Evolutionary conservation across 2,329 filamentous ascomycete species (phyloP), one percentile per base, ranked within the genome.

Genomic region (Cladosporium oxysporum): DNA sequence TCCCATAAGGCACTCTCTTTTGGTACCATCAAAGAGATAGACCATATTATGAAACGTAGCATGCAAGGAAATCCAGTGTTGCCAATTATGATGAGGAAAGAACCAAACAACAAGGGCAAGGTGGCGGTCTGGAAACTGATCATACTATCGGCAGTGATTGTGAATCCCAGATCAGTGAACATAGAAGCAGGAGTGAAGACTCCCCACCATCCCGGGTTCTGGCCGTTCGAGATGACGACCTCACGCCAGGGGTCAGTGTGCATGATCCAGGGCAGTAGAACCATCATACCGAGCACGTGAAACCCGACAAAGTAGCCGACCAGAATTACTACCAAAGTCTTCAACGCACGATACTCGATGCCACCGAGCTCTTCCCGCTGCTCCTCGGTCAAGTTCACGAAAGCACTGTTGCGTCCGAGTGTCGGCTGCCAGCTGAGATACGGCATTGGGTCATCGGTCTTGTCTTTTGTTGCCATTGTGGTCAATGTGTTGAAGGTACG

Each of bases 11-110:
- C 89, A 29, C 88, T 91, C 7, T 83, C 85, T 29, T 79, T 80
- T 3, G 91, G 88, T 0, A 89, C 85, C 58, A 91, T 70, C 64
- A 89, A 87, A 14, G 91, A 92, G 37, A 86, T 75, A 0, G 90
- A 72, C 94, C 95, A 99, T 67, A 99, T 98, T 68, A 95, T 87
- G 73, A 97, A 91, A 8, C 95, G 90, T 28, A 98, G 85, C 90
- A 97, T 93, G 74, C 95, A 91, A 0, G 94, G 95, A 72, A 98
- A 98, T 0, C 91, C 95, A 0, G 94, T 98, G 74, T 98, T 98
- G 65, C 94, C 94, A 67, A 97, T 92, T 68, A 98, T 88, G 75
- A 98, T 95, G 50, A 98, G 85, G 71, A 96, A 96, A 7, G 88
- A 88, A 79, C 93, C 87, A 52, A 95, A 76, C 26, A 97, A 82